Percentiles rank a stretch among this genome's conserved stretches.
Conservation (phyloP, 352 stramenopile genomes). For the Pythium pectinolyticum region DNA sequence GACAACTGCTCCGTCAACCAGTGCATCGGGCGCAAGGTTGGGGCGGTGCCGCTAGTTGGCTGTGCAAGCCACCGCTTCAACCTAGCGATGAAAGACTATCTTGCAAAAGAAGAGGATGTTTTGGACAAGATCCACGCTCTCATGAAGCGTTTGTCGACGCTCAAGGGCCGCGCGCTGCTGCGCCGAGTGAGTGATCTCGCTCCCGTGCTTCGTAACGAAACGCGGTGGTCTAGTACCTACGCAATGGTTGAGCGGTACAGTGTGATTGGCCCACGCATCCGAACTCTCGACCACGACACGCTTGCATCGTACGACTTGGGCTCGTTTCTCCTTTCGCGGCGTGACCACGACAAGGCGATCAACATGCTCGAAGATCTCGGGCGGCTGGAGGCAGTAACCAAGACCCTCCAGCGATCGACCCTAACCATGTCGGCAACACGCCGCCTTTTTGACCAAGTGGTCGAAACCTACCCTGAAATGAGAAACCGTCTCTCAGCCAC, state of each 20-base stretch:
- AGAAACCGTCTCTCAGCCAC: neutral
- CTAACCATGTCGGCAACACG: neutral
- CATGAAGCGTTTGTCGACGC: neutral
- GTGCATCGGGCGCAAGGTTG: slow-evolving; percentile 21
- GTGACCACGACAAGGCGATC: slow-evolving; percentile 17
- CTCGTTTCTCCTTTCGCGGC: slow-evolving; percentile 14
- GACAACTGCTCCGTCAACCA: slow-evolving; percentile 31
- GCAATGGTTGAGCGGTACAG: slow-evolving; percentile 10
- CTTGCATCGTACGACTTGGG: slow-evolving; percentile 19
- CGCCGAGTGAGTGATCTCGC: slow-evolving; percentile 15
- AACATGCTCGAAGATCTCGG: neutral
- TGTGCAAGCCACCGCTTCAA: slow-evolving; percentile 28
- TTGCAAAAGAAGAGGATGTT: neutral
- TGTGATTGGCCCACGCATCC: neutral
- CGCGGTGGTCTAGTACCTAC: slow-evolving; percentile 23
- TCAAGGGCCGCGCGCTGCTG: slow-evolving; percentile 13
- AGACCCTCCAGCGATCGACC: neutral
- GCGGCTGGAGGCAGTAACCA: neutral
- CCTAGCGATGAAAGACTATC: slow-evolving; percentile 14
- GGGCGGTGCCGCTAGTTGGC: slow-evolving; percentile 17
- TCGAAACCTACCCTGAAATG: neutral
- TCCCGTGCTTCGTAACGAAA: slow-evolving; percentile 18
- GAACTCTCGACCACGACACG: slow-evolving; percentile 7
- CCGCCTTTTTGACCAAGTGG: neutral
- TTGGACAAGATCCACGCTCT: slow-evolving; percentile 8